Base-by-base conservation (phyloP, 2,329 filamentous ascomycete genomes). In the Verticillium nubilum region DNA sequence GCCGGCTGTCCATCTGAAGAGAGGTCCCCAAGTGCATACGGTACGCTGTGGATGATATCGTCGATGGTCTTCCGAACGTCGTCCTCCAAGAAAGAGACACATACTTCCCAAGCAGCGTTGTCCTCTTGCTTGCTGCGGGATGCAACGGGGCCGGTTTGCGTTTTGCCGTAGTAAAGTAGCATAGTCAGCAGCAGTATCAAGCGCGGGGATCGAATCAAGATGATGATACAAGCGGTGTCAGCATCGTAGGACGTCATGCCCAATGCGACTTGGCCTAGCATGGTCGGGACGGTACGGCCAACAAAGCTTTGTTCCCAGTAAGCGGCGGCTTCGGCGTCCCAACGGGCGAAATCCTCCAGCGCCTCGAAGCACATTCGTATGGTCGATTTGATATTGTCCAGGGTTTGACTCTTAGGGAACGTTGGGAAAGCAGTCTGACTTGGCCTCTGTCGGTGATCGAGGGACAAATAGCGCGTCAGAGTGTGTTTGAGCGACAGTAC, bases 181-280 rank as follows among this genome's bases (percentile, higher is more conserved):
- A 73, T 65, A 29, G 64, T 69, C 50, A 69, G 57, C 7, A 73
- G 54, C 1, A 73, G 52, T 1, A 73, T 71, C 2, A 73, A 64
- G 1, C 70, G 66, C 5, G 68, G 67, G 0, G 71, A 70, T 5
- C 71, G 66, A 3, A 72, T 59, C 10, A 73, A 57, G 25, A 73
- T 68, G 33, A 73, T 68, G 28, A 65, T 72, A 57, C 71, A 73
- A 0, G 71, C 71, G 9, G 70, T 72, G 54, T 72, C 69, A 2
- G 65, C 61, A 50, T 73, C 70, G 58, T 67, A 73, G 57, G 66
- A 64, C 3, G 55, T 63, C 4, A 42, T 60, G 2, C 57, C 63
- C 1, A 63, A 58, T 4, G 52, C 60, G 35, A 71, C 64, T 23
- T 69, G 61, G 4, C 70, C 70, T 4, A 73, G 63, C 1, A 61